Evolutionary conservation across 345 rosid genomes (phyloP).

Genomic region (Xanthoceras sorbifolium): DNA sequence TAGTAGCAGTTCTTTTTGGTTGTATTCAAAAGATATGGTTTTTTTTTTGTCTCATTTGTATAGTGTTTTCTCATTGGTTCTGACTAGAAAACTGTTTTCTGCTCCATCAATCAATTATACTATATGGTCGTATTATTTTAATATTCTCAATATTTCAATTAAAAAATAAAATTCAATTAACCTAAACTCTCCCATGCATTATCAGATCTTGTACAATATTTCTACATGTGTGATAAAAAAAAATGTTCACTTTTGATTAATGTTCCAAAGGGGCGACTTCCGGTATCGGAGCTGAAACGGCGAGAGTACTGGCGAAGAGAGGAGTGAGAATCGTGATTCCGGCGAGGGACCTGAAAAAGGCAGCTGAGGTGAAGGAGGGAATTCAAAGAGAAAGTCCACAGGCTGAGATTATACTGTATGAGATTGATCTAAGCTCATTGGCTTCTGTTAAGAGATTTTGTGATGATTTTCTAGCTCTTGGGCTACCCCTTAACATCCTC

Average conservation of each 20-base stretch:
- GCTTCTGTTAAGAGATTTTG: conserved; percentile 76
- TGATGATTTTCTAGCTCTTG: conserved; percentile 60
- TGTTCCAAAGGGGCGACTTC: conserved; percentile 76
- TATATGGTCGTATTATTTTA: background rate
- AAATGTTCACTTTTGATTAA: background rate
- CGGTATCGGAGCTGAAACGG: conserved; percentile 92
- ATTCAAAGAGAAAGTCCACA: conserved; percentile 61
- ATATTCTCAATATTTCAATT: background rate
- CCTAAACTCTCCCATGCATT: background rate
- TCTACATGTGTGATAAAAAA: background rate
- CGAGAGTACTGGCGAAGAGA: conserved; percentile 78
- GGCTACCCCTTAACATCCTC: conserved; percentile 80
- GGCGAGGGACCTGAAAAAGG: conserved; percentile 80
- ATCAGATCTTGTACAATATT: background rate
- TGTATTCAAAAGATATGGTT: conserved; percentile 36
- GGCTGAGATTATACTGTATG: conserved; percentile 56
- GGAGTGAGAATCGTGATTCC: conserved; percentile 82
- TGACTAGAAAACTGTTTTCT: conserved; percentile 1
- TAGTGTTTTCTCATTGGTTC: conserved; percentile 15
- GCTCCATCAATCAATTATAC: background rate
- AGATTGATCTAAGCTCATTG: conserved; percentile 81
- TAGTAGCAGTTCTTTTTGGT: conserved; percentile 25
- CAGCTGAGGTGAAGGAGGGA: conserved; percentile 53
- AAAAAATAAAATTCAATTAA: too few species aligned
- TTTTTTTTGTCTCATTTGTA: conserved; percentile 47